A percentile compares a stretch with the other conserved stretches of the same genome.
These are phyloP conservation scores for Hypomyces rosellus DNA, from an alignment of 2,329 filamentous ascomycete species.

Conservation along the genomic window DNA sequence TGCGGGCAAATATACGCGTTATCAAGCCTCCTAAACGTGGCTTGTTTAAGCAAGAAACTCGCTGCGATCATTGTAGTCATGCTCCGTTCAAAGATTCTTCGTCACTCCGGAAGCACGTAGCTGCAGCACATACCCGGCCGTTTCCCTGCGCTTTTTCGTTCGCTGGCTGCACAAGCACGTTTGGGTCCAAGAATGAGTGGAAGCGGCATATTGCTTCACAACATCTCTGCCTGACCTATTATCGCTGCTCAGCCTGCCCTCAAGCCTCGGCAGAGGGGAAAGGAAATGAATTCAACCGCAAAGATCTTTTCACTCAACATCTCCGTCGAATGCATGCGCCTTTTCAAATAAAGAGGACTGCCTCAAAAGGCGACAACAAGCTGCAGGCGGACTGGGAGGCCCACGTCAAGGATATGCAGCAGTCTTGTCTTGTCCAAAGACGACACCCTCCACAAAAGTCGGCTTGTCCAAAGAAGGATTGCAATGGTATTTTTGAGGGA, in stretches of 20 bases:
- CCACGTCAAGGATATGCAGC: conserved; percentile 63
- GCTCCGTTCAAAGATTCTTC: conserved; percentile 62
- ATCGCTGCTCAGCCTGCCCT: conserved; percentile 57
- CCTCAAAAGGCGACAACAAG: conserved; percentile 52
- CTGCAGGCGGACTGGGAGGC: conserved; percentile 57
- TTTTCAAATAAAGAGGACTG: conserved; percentile 53
- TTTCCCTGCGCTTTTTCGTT: conserved; percentile 83
- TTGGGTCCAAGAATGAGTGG: conserved; percentile 96
- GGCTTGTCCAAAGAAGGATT: conserved; percentile 66
- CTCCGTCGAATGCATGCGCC: conserved; percentile 88
- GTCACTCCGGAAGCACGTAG: conserved; percentile 59
- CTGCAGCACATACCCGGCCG: conserved; percentile 61
- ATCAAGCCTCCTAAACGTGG: conserved; percentile 39
- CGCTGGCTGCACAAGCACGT: conserved; percentile 77
- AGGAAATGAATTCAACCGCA: conserved; percentile 78
- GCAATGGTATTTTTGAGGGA: conserved; percentile 64
- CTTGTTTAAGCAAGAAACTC: conserved; percentile 53
- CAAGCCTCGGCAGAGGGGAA: conserved; percentile 48
- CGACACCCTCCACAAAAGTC: conserved; percentile 65
- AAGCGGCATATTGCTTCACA: conserved; percentile 90
- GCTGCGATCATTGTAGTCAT: conserved; percentile 56
- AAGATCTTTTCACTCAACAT: conserved; percentile 93
- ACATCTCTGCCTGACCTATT: conserved; percentile 67
- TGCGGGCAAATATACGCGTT: conserved; percentile 25
- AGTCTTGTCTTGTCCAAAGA: conserved; percentile 64